Conservation (phyloP, 371 early-diverging fungal species). For the Umbelopsis sp. region DNA sequence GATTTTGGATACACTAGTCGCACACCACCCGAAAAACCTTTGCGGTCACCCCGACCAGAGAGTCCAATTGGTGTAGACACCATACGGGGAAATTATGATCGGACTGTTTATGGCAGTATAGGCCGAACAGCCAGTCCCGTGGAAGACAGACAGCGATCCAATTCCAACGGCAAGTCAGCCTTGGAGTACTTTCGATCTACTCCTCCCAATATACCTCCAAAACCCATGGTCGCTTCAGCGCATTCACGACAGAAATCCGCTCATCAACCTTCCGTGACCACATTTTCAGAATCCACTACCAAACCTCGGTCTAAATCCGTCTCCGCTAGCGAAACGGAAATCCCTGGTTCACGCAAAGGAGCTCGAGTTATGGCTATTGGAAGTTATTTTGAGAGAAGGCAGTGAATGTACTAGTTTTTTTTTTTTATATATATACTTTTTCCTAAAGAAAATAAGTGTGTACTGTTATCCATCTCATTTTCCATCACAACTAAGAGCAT, state of each 20-base stretch:
- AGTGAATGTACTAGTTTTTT: neutral
- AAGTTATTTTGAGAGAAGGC: slow-evolving; percentile 11
- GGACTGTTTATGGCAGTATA: neutral
- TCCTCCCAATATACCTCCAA: neutral
- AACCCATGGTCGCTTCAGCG: neutral
- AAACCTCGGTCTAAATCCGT: slow-evolving; percentile 42
- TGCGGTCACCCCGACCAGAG: neutral
- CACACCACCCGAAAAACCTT: neutral
- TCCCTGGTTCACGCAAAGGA: neutral
- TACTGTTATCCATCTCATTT: neutral
- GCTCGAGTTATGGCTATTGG: slow-evolving; percentile 2
- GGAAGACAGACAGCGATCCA: neutral
- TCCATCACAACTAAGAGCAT: neutral
- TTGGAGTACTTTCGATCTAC: slow-evolving; percentile 15
- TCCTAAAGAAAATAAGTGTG: neutral
- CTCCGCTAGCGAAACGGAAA: slow-evolving; percentile 26
- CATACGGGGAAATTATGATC: slow-evolving; percentile 17
- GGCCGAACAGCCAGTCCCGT: neutral
- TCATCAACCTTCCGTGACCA: neutral
- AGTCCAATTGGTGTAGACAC: slow-evolving; percentile 4
- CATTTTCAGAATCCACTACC: slow-evolving; percentile 14
- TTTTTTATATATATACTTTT: neutral
- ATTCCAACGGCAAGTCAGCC: slow-evolving; percentile 18
- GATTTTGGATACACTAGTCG: neutral
- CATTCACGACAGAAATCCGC: slow-evolving; percentile 18